Conservation (phyloP, 768 basidiomycete species). For the Dendrothele bispora region DNA sequence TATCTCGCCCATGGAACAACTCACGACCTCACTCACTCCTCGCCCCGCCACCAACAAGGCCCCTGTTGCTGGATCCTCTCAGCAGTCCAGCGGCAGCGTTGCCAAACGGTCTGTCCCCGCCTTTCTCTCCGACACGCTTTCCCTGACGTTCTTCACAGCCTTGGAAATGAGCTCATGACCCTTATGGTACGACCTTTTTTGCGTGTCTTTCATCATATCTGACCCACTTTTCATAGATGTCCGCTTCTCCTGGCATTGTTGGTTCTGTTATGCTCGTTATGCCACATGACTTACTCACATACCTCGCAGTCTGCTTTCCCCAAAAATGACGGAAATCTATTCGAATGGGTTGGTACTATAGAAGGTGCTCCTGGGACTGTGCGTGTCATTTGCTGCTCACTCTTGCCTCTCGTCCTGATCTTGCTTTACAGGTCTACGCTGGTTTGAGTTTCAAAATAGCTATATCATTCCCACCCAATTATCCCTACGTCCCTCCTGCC, state of each 20-base stretch:
- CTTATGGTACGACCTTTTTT: slow-evolving; percentile 62
- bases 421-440: slow-evolving; percentile 59
- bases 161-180: slow-evolving; percentile 85
- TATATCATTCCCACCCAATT: slow-evolving; percentile 83
- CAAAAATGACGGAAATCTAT: slow-evolving; percentile 81
- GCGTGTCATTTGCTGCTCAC: slow-evolving; percentile 28
- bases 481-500: slow-evolving; percentile 81
- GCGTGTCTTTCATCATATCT: not conserved
- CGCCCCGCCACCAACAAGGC: slow-evolving; percentile 53
- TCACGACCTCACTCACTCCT: slow-evolving; percentile 63
- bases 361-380: slow-evolving; percentile 80
- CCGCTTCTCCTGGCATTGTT: slow-evolving; percentile 85
- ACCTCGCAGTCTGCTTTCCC: slow-evolving; percentile 83
- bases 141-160: slow-evolving; percentile 39
- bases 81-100: slow-evolving; percentile 71
- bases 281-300: slow-evolving; percentile 3
- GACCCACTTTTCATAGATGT: slow-evolving; percentile 55
- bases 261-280: slow-evolving; percentile 24
- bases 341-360: slow-evolving; percentile 89
- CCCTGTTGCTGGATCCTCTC: slow-evolving; percentile 46
- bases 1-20: slow-evolving; percentile 62
- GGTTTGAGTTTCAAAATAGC: slow-evolving; percentile 81
- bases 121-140: slow-evolving; percentile 7
- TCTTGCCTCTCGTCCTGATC: not conserved
- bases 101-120: slow-evolving; percentile 66